phyloP scores from a whole-genome alignment of 2,329 filamentous ascomycete species.

The Aureobasidium uvarum region DNA sequence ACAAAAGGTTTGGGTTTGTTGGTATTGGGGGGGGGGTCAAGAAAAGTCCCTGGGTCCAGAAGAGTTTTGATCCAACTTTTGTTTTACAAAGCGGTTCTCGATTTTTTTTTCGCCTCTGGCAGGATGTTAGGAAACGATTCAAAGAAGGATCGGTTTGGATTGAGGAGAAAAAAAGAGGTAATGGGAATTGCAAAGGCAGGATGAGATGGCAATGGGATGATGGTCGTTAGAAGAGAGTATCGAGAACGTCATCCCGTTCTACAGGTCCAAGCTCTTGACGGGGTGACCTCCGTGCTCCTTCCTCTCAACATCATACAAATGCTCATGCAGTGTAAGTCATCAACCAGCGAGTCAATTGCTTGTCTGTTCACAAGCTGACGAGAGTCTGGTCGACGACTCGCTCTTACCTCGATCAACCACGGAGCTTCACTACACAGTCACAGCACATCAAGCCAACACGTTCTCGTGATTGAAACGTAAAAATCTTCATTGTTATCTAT shows the following conservation, averaged over 20 bases:
- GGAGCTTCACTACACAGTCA: background rate
- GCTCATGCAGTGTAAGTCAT: background rate
- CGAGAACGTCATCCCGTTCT: slow-evolving; percentile 11
- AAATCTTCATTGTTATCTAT: background rate
- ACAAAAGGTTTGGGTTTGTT: background rate
- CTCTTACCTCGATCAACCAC: background rate
- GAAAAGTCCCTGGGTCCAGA: background rate
- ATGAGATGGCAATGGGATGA: background rate
- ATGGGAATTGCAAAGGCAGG: no score
- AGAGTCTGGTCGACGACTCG: background rate
- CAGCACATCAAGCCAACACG: background rate
- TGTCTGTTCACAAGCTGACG: no score
- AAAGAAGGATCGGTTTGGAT: background rate
- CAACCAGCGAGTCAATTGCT: no score
- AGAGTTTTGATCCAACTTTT: background rate
- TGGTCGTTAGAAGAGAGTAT: background rate
- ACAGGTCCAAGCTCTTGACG: background rate
- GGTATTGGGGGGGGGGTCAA: background rate
- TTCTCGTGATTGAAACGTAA: background rate
- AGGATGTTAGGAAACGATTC: no score
- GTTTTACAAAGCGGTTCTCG: background rate
- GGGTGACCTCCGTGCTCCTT: background rate
- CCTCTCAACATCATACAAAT: background rate
- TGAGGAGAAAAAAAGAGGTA: background rate
- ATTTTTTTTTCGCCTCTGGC: background rate